These are phyloP conservation scores for Globisporangium solare DNA, from an alignment of 352 stramenopile genomes.

Conservation along the genomic window DNA sequence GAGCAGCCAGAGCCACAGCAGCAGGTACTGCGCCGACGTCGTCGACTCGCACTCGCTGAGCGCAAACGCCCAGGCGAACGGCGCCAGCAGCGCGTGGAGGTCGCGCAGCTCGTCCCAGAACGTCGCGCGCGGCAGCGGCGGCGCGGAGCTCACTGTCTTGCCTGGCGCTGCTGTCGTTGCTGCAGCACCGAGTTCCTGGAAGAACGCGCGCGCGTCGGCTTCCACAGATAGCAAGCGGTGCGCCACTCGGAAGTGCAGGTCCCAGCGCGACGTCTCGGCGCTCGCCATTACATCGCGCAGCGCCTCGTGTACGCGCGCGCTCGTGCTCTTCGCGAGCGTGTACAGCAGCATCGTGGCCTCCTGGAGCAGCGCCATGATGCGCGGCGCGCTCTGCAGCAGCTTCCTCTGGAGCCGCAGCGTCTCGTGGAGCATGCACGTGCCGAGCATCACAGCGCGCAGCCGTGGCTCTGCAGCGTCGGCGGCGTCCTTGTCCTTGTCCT, in stretches of 20 bases:
- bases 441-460: conserved; percentile 12
- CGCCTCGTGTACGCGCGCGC: background rate
- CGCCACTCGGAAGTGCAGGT: conserved; percentile 16
- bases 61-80: conserved; percentile 40
- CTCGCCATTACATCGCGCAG: background rate
- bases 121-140: conserved; percentile 10
- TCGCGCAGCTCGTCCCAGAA: conserved; percentile 32
- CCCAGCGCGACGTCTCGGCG: conserved; percentile 6
- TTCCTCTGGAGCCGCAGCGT: conserved; percentile 23
- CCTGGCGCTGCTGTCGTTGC: background rate
- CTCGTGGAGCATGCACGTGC: conserved; percentile 25
- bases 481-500: conserved; percentile 1
- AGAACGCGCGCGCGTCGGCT: conserved; percentile 18
- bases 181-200: background rate
- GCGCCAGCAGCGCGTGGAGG: conserved; percentile 32
- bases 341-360: conserved; percentile 11
- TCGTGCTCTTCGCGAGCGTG: background rate
- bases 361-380: conserved; percentile 13
- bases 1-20: conserved; percentile 48
- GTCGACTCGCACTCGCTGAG: conserved; percentile 28
- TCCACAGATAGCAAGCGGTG: conserved; percentile 26
- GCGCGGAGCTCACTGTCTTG: background rate
- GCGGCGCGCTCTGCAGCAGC: conserved; percentile 22
- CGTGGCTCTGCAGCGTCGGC: background rate
- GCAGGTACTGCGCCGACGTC: conserved; percentile 34